phyloP scores from a whole-genome alignment of 2,329 filamentous ascomycete species.

The Fusarium proliferatum region DNA sequence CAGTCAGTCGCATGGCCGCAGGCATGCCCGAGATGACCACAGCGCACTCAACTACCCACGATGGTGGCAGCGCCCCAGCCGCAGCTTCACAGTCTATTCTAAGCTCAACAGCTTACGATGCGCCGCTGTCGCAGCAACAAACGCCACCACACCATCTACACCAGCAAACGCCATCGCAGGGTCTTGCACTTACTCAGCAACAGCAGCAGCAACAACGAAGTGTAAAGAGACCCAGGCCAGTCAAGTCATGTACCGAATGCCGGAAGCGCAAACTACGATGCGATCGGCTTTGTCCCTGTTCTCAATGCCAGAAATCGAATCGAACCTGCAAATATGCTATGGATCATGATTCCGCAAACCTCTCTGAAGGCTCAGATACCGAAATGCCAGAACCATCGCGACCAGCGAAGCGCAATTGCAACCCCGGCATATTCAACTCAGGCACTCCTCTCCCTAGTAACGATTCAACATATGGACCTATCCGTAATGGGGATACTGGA shows the following conservation, averaged over 20 bases:
- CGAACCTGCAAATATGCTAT: slow-evolving; percentile 64
- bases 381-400: slow-evolving; percentile 50
- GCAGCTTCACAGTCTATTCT: slow-evolving; percentile 29
- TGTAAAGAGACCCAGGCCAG: slow-evolving; percentile 65
- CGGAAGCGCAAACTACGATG: slow-evolving; percentile 68
- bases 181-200: slow-evolving; percentile 37
- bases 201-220: slow-evolving; percentile 54
- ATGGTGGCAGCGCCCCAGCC: slow-evolving; percentile 30
- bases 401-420: slow-evolving; percentile 54
- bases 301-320: slow-evolving; percentile 68
- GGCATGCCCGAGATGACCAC: slow-evolving; percentile 38
- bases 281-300: slow-evolving; percentile 66
- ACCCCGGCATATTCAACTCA: slow-evolving; percentile 40
- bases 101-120: slow-evolving; percentile 40
- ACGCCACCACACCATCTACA: slow-evolving; percentile 46
- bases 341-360: slow-evolving; percentile 58
- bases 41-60: slow-evolving; percentile 40
- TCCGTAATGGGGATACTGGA: slow-evolving; percentile 49
- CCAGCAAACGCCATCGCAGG: slow-evolving; percentile 43
- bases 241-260: slow-evolving; percentile 68
- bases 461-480: slow-evolving; percentile 41
- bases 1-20: slow-evolving; percentile 10
- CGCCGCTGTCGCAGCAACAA: slow-evolving; percentile 42
- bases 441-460: slow-evolving; percentile 37
- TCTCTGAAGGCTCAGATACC: slow-evolving; percentile 62